Percentiles rank a stretch among this genome's conserved stretches.
phyloP scores from a whole-genome alignment of 352 stramenopile species.

The Globisporangium acanthophoron region DNA sequence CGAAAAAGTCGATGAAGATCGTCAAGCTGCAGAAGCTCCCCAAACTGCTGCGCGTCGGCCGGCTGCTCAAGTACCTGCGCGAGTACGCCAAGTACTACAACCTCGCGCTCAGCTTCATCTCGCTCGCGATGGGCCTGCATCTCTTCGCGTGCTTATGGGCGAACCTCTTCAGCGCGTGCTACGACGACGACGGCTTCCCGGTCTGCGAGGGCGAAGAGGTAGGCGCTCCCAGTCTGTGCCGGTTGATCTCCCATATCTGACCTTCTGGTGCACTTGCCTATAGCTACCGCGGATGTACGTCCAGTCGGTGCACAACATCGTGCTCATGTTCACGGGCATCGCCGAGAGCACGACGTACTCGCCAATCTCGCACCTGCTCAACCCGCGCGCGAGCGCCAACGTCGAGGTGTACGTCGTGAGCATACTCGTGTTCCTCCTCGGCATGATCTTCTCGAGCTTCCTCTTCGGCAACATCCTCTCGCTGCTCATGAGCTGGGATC shows the following conservation, averaged over 20 bases:
- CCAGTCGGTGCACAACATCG: constrained; percentile 64
- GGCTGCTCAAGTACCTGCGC: constrained; percentile 68
- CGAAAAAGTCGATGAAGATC: constrained; percentile 73
- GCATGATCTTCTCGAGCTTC: constrained; percentile 60
- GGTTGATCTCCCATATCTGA: not conserved
- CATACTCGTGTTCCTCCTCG: constrained; percentile 63
- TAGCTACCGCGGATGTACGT: constrained; percentile 65
- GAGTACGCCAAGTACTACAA: constrained; percentile 87
- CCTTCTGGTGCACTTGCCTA: not conserved
- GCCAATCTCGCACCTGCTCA: constrained; percentile 44
- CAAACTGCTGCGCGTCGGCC: constrained; percentile 69
- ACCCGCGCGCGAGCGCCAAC: constrained; percentile 32
- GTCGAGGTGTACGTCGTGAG: constrained; percentile 61
- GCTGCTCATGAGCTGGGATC: constrained; percentile 76
- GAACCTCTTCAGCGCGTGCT: constrained; percentile 65
- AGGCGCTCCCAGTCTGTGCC: not conserved
- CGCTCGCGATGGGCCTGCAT: constrained; percentile 59
- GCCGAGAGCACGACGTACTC: constrained; percentile 53
- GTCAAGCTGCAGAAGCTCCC: constrained; percentile 84
- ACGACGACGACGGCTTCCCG: constrained; percentile 16
- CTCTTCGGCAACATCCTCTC: constrained; percentile 80
- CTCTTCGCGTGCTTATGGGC: constrained; percentile 74
- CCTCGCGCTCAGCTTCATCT: constrained; percentile 59
- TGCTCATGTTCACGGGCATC: constrained; percentile 81
- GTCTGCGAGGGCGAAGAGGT: constrained; percentile 39